Percentiles rank a stretch among this genome's conserved stretches.
Conservation (phyloP, 1,139 yeast genomes). For the Zygoascus hellenicus region DNA sequence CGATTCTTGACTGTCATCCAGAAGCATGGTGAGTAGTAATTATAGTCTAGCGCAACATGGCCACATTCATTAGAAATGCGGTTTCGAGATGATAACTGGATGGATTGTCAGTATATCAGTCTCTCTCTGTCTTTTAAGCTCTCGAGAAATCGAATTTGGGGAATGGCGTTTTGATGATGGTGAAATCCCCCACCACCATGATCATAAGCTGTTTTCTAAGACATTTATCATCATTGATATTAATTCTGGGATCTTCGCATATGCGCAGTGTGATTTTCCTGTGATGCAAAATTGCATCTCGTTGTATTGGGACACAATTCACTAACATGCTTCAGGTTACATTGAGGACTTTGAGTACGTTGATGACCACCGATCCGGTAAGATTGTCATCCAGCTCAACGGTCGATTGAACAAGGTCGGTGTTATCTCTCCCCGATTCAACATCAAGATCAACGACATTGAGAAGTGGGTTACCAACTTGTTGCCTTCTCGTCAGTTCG, state of each 20-base stretch:
- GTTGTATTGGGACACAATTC: slow-evolving; percentile 12
- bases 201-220: slow-evolving; percentile 70
- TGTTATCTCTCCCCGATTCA: slow-evolving; percentile 97
- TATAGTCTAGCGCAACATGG: slow-evolving; percentile 6
- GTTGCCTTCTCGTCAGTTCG: slow-evolving; percentile 98
- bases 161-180: slow-evolving; percentile 68
- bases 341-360: slow-evolving; percentile 98
- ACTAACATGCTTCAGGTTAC: slow-evolving; percentile 55
- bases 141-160: slow-evolving; percentile 66
- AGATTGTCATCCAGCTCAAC: slow-evolving; percentile 92
- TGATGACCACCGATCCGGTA: slow-evolving; percentile 99
- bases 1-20: slow-evolving; percentile 97
- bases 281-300: not conserved
- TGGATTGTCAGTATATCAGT: slow-evolving; percentile 79
- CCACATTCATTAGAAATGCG: not conserved
- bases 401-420: slow-evolving; percentile 99
- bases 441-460: slow-evolving; percentile 85
- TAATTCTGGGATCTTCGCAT: not conserved
- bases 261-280: not conserved
- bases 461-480: slow-evolving; percentile 98
- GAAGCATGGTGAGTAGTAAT: slow-evolving; percentile 66
- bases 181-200: slow-evolving; percentile 34
- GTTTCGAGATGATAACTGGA: slow-evolving; percentile 79
- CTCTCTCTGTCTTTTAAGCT: slow-evolving; percentile 97
- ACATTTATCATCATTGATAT: slow-evolving; percentile 42